Conservation (phyloP, 2,329 filamentous ascomycete genomes). For the Fusarium transvaalense region DNA sequence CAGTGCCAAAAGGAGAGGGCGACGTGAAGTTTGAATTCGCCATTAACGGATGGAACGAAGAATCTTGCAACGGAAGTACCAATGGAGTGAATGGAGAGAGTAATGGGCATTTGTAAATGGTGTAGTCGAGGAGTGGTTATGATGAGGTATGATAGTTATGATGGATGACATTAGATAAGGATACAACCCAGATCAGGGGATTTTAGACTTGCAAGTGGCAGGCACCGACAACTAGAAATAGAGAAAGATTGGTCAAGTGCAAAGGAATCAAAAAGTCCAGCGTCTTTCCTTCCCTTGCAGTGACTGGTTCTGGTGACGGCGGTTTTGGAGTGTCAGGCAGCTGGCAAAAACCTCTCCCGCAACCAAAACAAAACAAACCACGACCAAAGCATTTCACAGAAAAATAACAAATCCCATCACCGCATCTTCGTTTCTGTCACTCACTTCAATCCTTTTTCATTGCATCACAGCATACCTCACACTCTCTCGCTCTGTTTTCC, state of each 20-base stretch:
- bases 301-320: background rate
- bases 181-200: background rate
- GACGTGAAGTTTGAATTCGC: constrained; percentile 68
- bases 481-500: background rate
- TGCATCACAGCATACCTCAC: background rate
- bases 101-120: constrained; percentile 5
- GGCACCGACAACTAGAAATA: constrained; percentile 9
- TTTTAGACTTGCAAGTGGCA: background rate
- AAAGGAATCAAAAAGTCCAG: background rate
- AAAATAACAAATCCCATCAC: constrained; percentile 10
- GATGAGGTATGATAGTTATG: background rate
- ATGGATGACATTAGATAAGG: background rate
- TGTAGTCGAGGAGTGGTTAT: background rate
- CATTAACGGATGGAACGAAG: constrained; percentile 65
- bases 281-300: constrained; percentile 13
- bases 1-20: constrained; percentile 65
- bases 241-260: constrained; percentile 1
- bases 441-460: background rate
- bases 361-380: constrained; percentile 6
- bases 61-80: background rate
- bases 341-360: constrained; percentile 22
- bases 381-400: constrained; percentile 6
- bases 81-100: constrained; percentile 15
- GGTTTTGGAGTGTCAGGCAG: constrained; percentile 17
- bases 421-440: background rate